A percentile compares a stretch with the other conserved stretches of the same genome.
Evolutionary conservation across 148 eudicot genomes (phyloP).

Genomic region (Suaeda aralocaspica): DNA sequence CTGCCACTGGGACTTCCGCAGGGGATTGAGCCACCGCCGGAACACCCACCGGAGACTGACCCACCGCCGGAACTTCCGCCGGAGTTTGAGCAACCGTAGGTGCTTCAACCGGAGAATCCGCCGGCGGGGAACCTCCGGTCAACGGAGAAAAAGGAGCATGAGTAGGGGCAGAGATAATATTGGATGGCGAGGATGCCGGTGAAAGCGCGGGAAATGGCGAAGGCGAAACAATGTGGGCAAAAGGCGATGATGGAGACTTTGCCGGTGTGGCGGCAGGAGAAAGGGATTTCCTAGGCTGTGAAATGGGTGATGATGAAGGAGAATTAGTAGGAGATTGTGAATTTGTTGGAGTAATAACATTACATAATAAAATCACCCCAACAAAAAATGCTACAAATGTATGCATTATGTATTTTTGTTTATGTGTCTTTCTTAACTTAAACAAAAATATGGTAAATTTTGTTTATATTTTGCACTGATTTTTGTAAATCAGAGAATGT

Average conservation of each 20-base stretch:
- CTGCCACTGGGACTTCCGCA: neutral
- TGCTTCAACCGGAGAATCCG: neutral
- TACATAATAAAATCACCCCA: neutral
- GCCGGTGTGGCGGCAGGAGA: neutral
- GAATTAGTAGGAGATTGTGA: slow-evolving; percentile 12
- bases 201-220: neutral
- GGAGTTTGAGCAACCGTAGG: neutral
- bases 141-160: slow-evolving; percentile 4
- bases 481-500: neutral
- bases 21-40: neutral
- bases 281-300: neutral
- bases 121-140: neutral
- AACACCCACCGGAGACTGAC: neutral
- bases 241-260: neutral
- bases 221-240: neutral
- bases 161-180: neutral
- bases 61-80: neutral
- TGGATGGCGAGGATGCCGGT: neutral
- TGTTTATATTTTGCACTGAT: neutral
- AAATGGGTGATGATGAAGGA: slow-evolving; percentile 1
- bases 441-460: neutral
- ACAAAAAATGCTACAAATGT: neutral
- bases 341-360: neutral
- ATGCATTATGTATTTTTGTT: slow-evolving; percentile 14
- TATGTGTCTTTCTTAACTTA: neutral